Conservation (phyloP, 768 basidiomycete species). For the Russula ochroleuca region DNA sequence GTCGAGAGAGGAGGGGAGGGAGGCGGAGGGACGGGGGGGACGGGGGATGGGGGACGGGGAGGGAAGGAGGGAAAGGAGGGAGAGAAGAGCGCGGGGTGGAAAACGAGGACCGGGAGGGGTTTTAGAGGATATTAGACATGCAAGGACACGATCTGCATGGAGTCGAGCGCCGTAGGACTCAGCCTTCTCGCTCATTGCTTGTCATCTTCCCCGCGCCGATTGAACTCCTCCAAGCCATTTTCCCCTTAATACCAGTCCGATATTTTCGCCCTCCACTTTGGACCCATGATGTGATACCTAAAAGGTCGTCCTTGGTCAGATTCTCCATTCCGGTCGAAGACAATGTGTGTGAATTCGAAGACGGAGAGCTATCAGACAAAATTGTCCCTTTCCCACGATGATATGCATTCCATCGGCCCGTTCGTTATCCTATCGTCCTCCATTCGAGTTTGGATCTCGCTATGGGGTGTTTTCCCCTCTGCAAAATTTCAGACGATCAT, state of each 20-base stretch:
- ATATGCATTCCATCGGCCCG: background rate
- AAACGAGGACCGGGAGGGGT: background rate
- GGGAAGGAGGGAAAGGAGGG: background rate
- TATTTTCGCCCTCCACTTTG: background rate
- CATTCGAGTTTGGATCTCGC: background rate
- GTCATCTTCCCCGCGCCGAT: constrained; percentile 12
- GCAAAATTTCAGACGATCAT: background rate
- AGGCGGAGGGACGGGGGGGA: background rate
- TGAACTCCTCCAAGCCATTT: background rate
- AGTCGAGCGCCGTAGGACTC: background rate
- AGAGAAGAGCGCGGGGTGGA: background rate
- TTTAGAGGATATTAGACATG: constrained; percentile 16
- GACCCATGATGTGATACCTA: background rate
- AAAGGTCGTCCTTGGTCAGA: background rate
- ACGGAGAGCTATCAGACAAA: background rate
- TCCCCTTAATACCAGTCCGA: background rate
- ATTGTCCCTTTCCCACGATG: background rate
- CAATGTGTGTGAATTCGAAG: background rate
- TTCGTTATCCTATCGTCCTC: background rate
- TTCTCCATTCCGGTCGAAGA: background rate
- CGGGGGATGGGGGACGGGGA: background rate
- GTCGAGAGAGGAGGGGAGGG: background rate
- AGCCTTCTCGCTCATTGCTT: constrained; percentile 13
- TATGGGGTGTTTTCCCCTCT: background rate
- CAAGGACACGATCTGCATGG: constrained; percentile 8